Conservation (phyloP, 371 early-diverging fungal genomes). For the Basidiobolus meristosporus region DNA sequence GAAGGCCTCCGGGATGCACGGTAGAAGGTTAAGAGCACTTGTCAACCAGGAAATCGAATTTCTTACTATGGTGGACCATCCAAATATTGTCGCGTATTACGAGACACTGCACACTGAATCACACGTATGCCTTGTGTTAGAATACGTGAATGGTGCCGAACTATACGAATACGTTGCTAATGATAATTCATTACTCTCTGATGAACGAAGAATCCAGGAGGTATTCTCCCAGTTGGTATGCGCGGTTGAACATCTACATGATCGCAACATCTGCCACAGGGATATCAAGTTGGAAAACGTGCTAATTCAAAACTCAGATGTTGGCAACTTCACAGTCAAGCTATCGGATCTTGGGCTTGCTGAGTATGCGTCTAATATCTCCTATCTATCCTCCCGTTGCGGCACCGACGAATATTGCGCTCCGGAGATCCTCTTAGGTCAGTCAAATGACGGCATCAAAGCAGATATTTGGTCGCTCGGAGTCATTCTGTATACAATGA, state of each 20-base stretch:
- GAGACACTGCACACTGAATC: slow-evolving; percentile 34
- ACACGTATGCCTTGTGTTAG: slow-evolving; percentile 23
- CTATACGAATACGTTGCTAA: slow-evolving; percentile 24
- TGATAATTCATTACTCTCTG: background rate
- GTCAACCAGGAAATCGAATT: too few relatives aligned
- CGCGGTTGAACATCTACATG: slow-evolving; percentile 70
- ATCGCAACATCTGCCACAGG: slow-evolving; percentile 58
- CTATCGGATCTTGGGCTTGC: slow-evolving; percentile 81
- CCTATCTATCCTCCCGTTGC: background rate
- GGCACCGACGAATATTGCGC: slow-evolving; percentile 50
- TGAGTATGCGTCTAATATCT: too few relatives aligned
- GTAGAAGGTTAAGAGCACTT: too few relatives aligned
- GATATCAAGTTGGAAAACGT: slow-evolving; percentile 93
- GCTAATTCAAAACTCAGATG: slow-evolving; percentile 20
- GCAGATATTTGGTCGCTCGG: slow-evolving; percentile 73
- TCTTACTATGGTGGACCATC: slow-evolving; percentile 21
- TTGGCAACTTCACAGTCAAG: slow-evolving; percentile 19
- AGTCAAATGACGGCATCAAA: slow-evolving; percentile 3
- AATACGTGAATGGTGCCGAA: slow-evolving; percentile 24
- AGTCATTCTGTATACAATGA: slow-evolving; percentile 48
- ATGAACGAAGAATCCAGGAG: background rate
- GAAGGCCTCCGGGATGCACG: background rate
- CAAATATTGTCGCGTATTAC: slow-evolving; percentile 28
- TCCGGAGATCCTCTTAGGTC: slow-evolving; percentile 24
- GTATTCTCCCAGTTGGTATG: background rate